phyloP scores from a whole-genome alignment of 768 basidiomycete species.

The Podaxis rugospora region DNA sequence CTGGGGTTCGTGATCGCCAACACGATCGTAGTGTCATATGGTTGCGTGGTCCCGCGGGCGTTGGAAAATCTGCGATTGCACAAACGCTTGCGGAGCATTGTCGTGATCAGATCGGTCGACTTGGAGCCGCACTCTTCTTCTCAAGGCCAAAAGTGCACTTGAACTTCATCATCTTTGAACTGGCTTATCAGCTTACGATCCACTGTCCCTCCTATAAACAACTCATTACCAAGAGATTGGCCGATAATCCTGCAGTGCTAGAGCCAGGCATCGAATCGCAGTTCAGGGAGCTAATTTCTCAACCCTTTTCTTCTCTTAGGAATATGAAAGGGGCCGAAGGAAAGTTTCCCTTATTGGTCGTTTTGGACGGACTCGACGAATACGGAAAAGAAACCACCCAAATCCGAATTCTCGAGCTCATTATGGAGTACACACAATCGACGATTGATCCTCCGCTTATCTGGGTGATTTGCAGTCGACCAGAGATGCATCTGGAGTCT shows the following conservation, averaged over 20 bases:
- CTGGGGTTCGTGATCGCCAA: neutral
- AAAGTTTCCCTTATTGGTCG: neutral
- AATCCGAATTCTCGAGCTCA: neutral
- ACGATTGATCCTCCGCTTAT: neutral
- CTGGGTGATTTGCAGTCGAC: neutral
- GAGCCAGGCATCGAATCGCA: neutral
- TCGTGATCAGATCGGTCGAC: neutral
- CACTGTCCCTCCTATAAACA: neutral
- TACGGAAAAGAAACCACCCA: neutral
- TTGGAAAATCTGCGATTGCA: slow-evolving; percentile 2
- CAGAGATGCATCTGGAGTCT: neutral
- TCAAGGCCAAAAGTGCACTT: neutral
- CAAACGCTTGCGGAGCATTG: neutral
- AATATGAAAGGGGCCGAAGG: neutral
- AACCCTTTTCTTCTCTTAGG: neutral
- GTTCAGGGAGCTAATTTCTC: neutral
- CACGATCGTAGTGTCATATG: neutral
- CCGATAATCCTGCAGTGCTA: neutral
- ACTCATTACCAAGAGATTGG: neutral
- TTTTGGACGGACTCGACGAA: slow-evolving; percentile 4
- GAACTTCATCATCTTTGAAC: neutral
- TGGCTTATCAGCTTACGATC: neutral
- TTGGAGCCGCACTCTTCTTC: slow-evolving; percentile 7
- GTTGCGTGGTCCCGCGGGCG: slow-evolving; percentile 2
- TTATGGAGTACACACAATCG: neutral